Evolutionary conservation across 352 stramenopile species (phyloP), one percentile per base, ranked within the genome.

Genomic region (Elongisporangium undulatum): DNA sequence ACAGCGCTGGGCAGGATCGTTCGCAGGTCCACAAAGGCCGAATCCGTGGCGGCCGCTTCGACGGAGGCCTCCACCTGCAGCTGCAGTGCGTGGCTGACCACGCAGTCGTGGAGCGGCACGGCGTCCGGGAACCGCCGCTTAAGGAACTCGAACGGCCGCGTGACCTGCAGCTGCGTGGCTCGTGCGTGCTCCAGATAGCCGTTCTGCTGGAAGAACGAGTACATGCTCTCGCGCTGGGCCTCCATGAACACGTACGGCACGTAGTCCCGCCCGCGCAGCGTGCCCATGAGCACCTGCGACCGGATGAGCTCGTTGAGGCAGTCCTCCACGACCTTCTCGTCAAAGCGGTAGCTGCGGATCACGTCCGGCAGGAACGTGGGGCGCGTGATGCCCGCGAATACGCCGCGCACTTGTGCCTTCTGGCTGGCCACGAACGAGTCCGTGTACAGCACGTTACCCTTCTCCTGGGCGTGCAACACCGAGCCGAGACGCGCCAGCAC

Each of bases 181-280:
- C 83, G 67, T 12, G 70, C 52, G 54, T 92, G 72, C 29, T 89
- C 75, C 26, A 94, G 58, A 59, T 89, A 95, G 24, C 82, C 81
- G 56, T 95, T 95, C 61, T 92, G 73, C 67, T 89, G 72, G 59
- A 94, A 95, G 59, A 95, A 95, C n/a, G 77, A 89, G 68, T 82
- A 89, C 72, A 94, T 81, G 50, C 71, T 84, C 61, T 85, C 74
- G 13, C 80, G 74, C 67, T 95, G 86, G 1, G 79, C 72, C 5
- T 79, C 81, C 53, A 93, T 69, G 50, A 95, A 95, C 19, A 90
- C 77, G 53, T 77, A 85, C 8, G 86, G 86, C 19, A 95, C 77
- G 61, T 90, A 95, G 62, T 94, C 86, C 1, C 82, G 70, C 15
- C 84, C 84, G 39, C 82, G 70, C 23, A 94, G 51, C 19, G 67